Percentiles rank a stretch among this genome's conserved stretches.
Conservation (phyloP, 306 rosid species). For the Malus asiatica region DNA sequence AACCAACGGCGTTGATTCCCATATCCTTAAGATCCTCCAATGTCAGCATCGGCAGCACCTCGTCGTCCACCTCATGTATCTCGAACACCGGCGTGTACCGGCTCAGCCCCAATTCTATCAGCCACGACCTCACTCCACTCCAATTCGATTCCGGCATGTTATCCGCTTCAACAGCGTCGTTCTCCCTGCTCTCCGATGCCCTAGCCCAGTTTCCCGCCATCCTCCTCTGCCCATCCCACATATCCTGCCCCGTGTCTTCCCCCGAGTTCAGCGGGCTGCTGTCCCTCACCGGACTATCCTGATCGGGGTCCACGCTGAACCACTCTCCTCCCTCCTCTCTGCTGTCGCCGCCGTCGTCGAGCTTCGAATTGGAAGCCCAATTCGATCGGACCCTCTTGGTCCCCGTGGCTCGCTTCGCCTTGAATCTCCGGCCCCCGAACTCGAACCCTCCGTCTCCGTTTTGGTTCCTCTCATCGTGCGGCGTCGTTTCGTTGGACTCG, state of each 20-base stretch:
- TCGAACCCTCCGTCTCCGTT: conserved; percentile 26
- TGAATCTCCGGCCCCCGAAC: conserved; percentile 29
- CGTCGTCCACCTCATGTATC: conserved; percentile 72
- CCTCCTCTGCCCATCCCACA: conserved; percentile 27
- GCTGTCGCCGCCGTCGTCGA: conserved; percentile 23
- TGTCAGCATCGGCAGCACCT: conserved; percentile 63
- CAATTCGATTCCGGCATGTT: conserved; percentile 36
- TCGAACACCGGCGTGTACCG: conserved; percentile 64
- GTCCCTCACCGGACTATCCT: conserved; percentile 27
- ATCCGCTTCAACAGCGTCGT: conserved; percentile 21
- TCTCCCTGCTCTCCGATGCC: conserved; percentile 34
- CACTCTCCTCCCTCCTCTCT: conserved; percentile 29
- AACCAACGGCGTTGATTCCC: conserved; percentile 71
- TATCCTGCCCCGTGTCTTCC: conserved; percentile 27
- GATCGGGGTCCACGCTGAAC: conserved; percentile 35
- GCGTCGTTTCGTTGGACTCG: conserved; percentile 15
- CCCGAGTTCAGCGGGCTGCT: conserved; percentile 34
- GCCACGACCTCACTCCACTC: conserved; percentile 54
- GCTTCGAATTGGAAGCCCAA: conserved; percentile 23
- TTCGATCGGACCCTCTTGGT: conserved; percentile 47
- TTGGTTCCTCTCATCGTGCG: conserved; percentile 18
- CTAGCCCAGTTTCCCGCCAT: conserved; percentile 20
- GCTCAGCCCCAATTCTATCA: conserved; percentile 52
- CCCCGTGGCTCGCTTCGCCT: conserved; percentile 43
- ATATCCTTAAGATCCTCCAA: conserved; percentile 77